These are phyloP conservation scores for Penicillium brasilianum DNA, from an alignment of 2,329 filamentous ascomycete species.

Conservation along the genomic window DNA sequence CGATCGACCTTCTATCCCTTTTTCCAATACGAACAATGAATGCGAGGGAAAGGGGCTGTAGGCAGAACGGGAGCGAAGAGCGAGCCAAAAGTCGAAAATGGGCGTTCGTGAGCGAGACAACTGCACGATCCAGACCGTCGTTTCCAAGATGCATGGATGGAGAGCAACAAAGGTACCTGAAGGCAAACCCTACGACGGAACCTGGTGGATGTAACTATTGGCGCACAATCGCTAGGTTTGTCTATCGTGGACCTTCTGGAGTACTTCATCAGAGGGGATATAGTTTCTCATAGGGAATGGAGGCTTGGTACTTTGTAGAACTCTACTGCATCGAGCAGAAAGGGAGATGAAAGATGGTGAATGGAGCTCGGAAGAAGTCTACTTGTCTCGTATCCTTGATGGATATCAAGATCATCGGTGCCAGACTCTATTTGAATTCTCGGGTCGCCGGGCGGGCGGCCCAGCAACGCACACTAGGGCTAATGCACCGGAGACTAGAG, in stretches of 20 bases:
- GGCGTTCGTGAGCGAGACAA: constrained; percentile 19
- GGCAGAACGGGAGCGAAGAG: constrained; percentile 3
- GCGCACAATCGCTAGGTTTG: background rate
- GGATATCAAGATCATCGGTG: constrained; percentile 20
- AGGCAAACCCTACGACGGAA: constrained; percentile 4
- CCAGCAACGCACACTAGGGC: constrained; percentile 12
- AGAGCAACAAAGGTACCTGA: constrained; percentile 17
- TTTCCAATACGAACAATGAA: background rate
- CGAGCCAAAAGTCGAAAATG: constrained; percentile 12
- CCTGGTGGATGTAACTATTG: background rate
- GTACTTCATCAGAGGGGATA: background rate
- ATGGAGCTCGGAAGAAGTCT: background rate
- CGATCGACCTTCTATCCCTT: background rate
- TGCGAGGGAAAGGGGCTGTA: background rate
- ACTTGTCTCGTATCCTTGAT: constrained; percentile 13
- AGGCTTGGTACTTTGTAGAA: background rate
- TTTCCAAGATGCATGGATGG: constrained; percentile 12
- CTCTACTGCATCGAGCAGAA: background rate
- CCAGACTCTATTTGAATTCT: constrained; percentile 30
- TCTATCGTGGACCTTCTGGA: background rate
- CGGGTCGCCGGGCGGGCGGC: constrained; percentile 18
- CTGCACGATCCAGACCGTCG: constrained; percentile 17
- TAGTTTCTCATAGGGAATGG: background rate
- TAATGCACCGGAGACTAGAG: constrained; percentile 14
- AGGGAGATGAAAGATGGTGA: background rate